Evolutionary conservation across 2,329 filamentous ascomycete species (phyloP), one percentile per base, ranked within the genome.

Genomic region (Chaetomium strumarium): DNA sequence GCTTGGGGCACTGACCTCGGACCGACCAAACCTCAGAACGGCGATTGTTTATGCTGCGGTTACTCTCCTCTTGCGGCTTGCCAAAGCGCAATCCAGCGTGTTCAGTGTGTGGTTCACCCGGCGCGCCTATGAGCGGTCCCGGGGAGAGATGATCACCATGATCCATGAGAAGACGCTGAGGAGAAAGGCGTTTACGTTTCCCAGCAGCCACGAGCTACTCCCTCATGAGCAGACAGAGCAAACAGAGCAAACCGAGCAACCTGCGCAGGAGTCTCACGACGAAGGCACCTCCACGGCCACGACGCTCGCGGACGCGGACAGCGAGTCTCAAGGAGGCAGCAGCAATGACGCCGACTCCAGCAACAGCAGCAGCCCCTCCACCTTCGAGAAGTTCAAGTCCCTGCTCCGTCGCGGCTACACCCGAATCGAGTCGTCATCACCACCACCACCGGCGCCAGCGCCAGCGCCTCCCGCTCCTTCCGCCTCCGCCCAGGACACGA

Each of bases 141-240:
- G 90, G 44, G 90, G 90, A 5, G 90, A 95, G 68, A 81, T 92
- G 78, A 86, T 92, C 53, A 91, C 87, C 14, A 90, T 89, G 80
- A 76, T 91, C 12, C 90, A 89, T 62, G 86, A 90, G 62, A 92
- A 92, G 67, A 86, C 85, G 0, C 66, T 89, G 12, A 79, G 80
- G 10, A 72, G 86, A 7, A 89, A 89, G 67, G 72, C 69, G 1
- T 73, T 73, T 54, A 72, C 72, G 0, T 69, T 72, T 39, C 70
- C 66, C 3, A 69, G 66, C 46, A 45, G 47, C 11, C 46, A 41
- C 11, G 47, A 40, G 12, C 24, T n/a, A n/a, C n/a, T 31, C 10
- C 24, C 33, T n/a, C 20, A 39, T 5, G 46, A 24, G 2, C n/a
- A 37, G 7, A 12, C 49, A 2, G 29, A 46, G 6, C 39, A 8